These are phyloP conservation scores for Tolypocladium endophyticum DNA, from an alignment of 2,329 filamentous ascomycete species.

Conservation along the genomic window DNA sequence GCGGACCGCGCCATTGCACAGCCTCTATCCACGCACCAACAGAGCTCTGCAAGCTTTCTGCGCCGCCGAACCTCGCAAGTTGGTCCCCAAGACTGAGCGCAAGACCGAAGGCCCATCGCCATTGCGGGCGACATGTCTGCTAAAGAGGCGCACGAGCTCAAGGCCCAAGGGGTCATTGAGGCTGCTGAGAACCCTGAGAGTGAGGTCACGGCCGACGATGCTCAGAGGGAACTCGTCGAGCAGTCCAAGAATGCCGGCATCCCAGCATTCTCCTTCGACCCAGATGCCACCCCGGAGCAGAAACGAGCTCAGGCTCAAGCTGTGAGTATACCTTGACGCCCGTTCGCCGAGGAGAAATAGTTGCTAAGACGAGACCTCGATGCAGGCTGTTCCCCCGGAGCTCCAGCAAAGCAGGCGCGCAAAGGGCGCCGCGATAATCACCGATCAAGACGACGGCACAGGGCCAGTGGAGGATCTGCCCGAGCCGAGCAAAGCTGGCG, in stretches of 20 bases:
- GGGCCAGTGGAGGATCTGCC: constrained; percentile 68
- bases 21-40: background rate
- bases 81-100: constrained; percentile 1
- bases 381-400: constrained; percentile 26
- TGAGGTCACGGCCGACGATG: constrained; percentile 56
- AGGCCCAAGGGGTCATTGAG: constrained; percentile 70
- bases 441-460: constrained; percentile 67
- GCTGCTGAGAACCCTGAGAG: constrained; percentile 63
- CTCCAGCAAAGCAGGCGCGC: constrained; percentile 25
- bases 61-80: constrained; percentile 3
- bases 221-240: constrained; percentile 62
- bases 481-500: constrained; percentile 59
- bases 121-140: constrained; percentile 19
- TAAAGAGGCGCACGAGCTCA: constrained; percentile 49
- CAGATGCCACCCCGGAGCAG: constrained; percentile 70
- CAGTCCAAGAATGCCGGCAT: constrained; percentile 72
- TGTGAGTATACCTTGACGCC: constrained; percentile 38
- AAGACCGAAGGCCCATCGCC: constrained; percentile 2
- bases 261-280: constrained; percentile 76
- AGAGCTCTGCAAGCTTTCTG: constrained; percentile 5
- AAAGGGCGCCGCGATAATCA: constrained; percentile 61
- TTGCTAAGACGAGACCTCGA: background rate
- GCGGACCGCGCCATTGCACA: background rate
- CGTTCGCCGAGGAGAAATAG: constrained; percentile 10
- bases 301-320: constrained; percentile 72